Conservation (phyloP, 2,329 filamentous ascomycete species). For the Paraconiothyrium sp. region DNA sequence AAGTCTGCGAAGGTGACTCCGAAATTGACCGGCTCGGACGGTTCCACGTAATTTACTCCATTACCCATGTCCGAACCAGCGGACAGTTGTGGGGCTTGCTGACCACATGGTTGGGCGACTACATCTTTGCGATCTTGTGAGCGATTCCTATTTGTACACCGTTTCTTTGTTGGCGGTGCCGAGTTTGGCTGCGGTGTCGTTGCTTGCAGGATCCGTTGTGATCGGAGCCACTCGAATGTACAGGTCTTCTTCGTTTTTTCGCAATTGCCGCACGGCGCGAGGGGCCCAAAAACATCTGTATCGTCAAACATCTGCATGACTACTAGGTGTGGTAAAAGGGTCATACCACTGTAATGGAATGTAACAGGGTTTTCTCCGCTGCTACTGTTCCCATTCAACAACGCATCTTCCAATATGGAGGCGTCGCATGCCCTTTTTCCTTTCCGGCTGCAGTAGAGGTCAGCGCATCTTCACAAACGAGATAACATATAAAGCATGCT, state of each 20-base stretch:
- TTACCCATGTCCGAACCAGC: slow-evolving; percentile 15
- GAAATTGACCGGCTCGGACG: slow-evolving; percentile 25
- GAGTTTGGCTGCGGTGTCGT: slow-evolving; percentile 27
- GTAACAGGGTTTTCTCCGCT: slow-evolving; percentile 35
- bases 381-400: slow-evolving; percentile 36
- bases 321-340: neutral
- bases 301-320: slow-evolving; percentile 27
- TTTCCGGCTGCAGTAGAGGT: slow-evolving; percentile 38
- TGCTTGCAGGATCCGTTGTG: slow-evolving; percentile 44
- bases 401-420: slow-evolving; percentile 45
- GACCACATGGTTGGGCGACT: slow-evolving; percentile 7
- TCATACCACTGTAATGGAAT: slow-evolving; percentile 49
- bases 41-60: slow-evolving; percentile 16
- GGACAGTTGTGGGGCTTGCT: slow-evolving; percentile 17
- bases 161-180: slow-evolving; percentile 39
- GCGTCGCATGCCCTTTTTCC: slow-evolving; percentile 59
- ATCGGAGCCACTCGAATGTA: slow-evolving; percentile 56
- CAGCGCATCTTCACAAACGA: neutral
- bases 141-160: slow-evolving; percentile 36
- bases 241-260: slow-evolving; percentile 56
- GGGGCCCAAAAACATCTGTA: slow-evolving; percentile 45
- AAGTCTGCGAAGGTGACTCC: slow-evolving; percentile 43
- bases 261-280: slow-evolving; percentile 54
- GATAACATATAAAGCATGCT: neutral
- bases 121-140: slow-evolving; percentile 15